Percentiles rank a stretch among this genome's conserved stretches.
Conservation (phyloP, 2,329 filamentous ascomycete genomes). For the Neonectria ditissima region DNA sequence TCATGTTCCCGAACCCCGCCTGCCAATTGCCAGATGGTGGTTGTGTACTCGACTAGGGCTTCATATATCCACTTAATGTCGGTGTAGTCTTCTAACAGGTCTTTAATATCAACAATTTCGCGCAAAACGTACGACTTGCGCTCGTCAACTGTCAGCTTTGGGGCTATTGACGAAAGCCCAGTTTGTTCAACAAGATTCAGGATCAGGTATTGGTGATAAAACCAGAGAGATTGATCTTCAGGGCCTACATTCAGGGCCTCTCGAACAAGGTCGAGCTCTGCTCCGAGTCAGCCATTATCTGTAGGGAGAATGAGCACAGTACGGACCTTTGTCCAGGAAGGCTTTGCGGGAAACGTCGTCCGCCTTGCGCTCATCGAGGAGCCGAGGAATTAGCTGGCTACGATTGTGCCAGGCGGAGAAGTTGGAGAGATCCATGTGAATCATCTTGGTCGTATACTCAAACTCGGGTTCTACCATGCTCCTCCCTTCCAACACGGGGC, state of each 20-base stretch:
- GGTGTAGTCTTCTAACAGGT: slow-evolving; percentile 69
- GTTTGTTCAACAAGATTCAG: slow-evolving; percentile 69
- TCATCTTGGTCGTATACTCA: slow-evolving; percentile 91
- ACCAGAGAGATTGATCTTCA: slow-evolving; percentile 96
- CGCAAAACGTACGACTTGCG: slow-evolving; percentile 73
- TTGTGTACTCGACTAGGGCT: slow-evolving; percentile 80
- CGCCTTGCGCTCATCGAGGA: slow-evolving; percentile 78
- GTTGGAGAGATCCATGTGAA: slow-evolving; percentile 86
- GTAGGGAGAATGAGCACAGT: neutral
- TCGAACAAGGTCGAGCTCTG: slow-evolving; percentile 80
- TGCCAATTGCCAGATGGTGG: slow-evolving; percentile 67
- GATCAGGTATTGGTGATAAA: slow-evolving; percentile 92
- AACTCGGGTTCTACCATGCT: slow-evolving; percentile 86
- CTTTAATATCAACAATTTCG: slow-evolving; percentile 81
- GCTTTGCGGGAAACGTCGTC: slow-evolving; percentile 70
- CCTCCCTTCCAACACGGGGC: slow-evolving; percentile 59
- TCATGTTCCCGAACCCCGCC: slow-evolving; percentile 53
- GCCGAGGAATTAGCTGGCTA: slow-evolving; percentile 81
- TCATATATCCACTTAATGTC: slow-evolving; percentile 88
- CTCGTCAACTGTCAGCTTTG: slow-evolving; percentile 70
- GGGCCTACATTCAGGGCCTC: slow-evolving; percentile 88
- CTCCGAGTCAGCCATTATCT: slow-evolving; percentile 11
- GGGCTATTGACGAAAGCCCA: slow-evolving; percentile 69
- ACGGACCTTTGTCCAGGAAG: slow-evolving; percentile 77
- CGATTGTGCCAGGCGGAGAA: slow-evolving; percentile 98